Percentiles rank a stretch among this genome's conserved stretches.
Conservation (phyloP, 108 stramenopile species). For the Licmophora abbreviata region DNA sequence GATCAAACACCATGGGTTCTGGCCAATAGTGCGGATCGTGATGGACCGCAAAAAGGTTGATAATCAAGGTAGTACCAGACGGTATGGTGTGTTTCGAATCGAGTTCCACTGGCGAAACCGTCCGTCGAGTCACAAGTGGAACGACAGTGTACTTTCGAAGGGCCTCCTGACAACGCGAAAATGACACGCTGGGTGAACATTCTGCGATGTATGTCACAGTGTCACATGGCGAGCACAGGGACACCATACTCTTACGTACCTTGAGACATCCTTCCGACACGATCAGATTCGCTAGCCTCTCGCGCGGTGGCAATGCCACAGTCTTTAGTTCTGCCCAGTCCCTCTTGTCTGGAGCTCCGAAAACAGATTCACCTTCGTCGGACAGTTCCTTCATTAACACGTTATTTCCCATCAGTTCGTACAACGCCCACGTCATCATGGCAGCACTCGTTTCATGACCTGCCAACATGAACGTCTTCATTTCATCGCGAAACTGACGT, state of each 20-base stretch:
- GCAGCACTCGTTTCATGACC: slow-evolving; percentile 11
- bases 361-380: background rate
- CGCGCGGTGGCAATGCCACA: slow-evolving; percentile 1
- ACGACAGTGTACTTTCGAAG: slow-evolving; percentile 9
- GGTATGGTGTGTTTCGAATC: background rate
- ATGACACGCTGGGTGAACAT: background rate
- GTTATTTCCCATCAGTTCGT: slow-evolving; percentile 3
- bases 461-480: slow-evolving; percentile 11
- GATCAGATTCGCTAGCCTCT: slow-evolving; percentile 6
- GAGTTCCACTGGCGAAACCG: slow-evolving; percentile 6
- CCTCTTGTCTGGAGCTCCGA: slow-evolving; percentile 1
- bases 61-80: background rate
- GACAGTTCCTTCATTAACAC: background rate
- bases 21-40: slow-evolving; percentile 10
- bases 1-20: slow-evolving; percentile 7
- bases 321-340: slow-evolving; percentile 4
- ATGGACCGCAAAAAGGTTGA: slow-evolving; percentile 9
- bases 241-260: background rate
- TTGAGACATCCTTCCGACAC: slow-evolving; percentile 19
- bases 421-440: slow-evolving; percentile 12
- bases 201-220: background rate
- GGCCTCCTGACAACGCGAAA: slow-evolving; percentile 6
- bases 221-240: background rate
- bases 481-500: slow-evolving; percentile 8
- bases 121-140: background rate